Evolutionary conservation across 2,329 filamentous ascomycete species (phyloP).

Genomic region (Phialophora expanda): DNA sequence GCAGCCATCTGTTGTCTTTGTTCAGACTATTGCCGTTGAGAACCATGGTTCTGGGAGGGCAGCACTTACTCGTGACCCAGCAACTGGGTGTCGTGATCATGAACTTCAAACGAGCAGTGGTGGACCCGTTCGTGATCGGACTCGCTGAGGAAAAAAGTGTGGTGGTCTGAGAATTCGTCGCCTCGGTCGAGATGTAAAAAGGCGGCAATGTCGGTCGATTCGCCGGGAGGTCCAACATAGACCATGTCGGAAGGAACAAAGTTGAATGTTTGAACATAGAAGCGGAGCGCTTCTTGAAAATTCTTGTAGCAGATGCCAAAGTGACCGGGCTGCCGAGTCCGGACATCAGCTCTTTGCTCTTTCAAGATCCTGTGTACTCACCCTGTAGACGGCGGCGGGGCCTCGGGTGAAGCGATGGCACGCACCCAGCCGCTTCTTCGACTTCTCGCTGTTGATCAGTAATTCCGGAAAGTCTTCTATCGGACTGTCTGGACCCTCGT

Average conservation of each 20-base stretch:
- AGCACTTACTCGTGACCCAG: constrained; percentile 63
- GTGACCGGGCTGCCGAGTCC: constrained; percentile 55
- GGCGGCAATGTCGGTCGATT: constrained; percentile 40
- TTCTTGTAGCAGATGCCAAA: constrained; percentile 50
- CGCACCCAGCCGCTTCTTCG: constrained; percentile 46
- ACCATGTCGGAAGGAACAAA: constrained; percentile 54
- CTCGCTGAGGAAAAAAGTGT: constrained; percentile 46
- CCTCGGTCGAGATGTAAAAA: not conserved
- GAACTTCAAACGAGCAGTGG: constrained; percentile 71
- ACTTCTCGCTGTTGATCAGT: constrained; percentile 15
- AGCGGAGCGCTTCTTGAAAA: constrained; percentile 46
- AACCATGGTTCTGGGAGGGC: constrained; percentile 50
- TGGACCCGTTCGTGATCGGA: constrained; percentile 58
- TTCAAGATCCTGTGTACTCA: too few relatives aligned
- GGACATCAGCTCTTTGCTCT: too few relatives aligned
- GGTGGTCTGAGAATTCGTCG: not conserved
- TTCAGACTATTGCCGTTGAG: too few relatives aligned
- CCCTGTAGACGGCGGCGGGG: constrained; percentile 55
- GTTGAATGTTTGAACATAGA: constrained; percentile 55
- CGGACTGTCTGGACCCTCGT: not conserved
- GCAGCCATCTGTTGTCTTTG: constrained; percentile 58
- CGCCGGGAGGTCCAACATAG: constrained; percentile 41
- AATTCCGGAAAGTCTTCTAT: not conserved
- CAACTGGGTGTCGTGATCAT: constrained; percentile 72
- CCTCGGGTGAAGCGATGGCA: constrained; percentile 53